Base-by-base conservation (phyloP, 805 yeast species). In the Priceomyces medius region DNA sequence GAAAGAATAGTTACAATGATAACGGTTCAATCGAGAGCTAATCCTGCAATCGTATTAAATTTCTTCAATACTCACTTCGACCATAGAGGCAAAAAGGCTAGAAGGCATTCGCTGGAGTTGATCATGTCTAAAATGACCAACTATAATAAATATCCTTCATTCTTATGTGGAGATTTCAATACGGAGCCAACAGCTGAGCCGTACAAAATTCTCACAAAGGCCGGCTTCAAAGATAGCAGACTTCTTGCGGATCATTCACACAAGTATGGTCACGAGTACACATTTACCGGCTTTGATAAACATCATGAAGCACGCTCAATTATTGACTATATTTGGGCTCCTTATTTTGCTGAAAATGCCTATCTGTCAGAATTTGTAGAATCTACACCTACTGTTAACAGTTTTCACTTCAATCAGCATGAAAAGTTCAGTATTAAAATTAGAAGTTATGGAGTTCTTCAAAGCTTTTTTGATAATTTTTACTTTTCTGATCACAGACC, bases 261-360 rank as follows among this genome's bases (percentile, higher is more conserved):
- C 35, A 46, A 47, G 20, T 79, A 77, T 47, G 82, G 81, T 0
- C 66, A 64, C 43, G 46, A 47, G 16, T 46, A 61, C 18, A 77
- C 82, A 0, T 76, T 66, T 45, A 75, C 81, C 0, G 81, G 81
- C 3, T 79, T 77, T 48, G 63, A 64, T 43, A 54, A 49, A 13
- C 53, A 46, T 9, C 29, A 55, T 35, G 66, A 59, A 45, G 55
- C 46, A 26, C 40, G 38, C 17, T 43, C 56, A 14, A 63, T 63
- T 23, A 74, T 74, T 35, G 79, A 74, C 48, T 73, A 71, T 43
- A 64, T 74, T 21, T 74, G 77, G 76, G 59, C 68, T 2, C 67
- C 71, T 5, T 47, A 46, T 37, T 55, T 48, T 46, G 49, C 63
- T 13, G 44, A 37, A 18, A 41, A 43, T 29, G 48, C 37, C 1